phyloP scores from a whole-genome alignment of 129 eudicot genomes.

The Chrysanthemum lavandulifolium region DNA sequence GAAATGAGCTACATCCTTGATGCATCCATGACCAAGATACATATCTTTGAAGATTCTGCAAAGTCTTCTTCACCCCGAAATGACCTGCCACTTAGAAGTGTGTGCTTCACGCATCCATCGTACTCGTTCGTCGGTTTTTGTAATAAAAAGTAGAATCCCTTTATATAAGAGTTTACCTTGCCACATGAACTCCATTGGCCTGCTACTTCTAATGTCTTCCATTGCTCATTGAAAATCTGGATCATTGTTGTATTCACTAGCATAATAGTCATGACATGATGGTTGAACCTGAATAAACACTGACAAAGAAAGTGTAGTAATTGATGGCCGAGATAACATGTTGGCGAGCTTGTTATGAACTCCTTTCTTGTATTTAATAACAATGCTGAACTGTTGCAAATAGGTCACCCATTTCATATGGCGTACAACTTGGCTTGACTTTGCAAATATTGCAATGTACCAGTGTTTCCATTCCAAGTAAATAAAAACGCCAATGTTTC shows the following conservation, averaged over 20 bases:
- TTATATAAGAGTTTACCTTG: conserved; percentile 13
- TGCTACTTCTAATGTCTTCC: not conserved
- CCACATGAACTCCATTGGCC: not conserved
- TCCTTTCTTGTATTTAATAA: not conserved
- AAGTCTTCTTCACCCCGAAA: conserved; percentile 1
- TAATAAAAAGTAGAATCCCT: not conserved
- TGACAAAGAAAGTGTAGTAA: not conserved
- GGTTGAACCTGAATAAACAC: conserved; percentile 17
- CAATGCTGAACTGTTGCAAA: not conserved
- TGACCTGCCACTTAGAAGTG: not conserved
- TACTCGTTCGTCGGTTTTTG: not conserved
- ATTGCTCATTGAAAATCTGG: not conserved
- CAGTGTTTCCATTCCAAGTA: too few relatives aligned
- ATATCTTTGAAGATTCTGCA: conserved; percentile 19
- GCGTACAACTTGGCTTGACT: conserved; percentile 7
- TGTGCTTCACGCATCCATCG: conserved; percentile 25
- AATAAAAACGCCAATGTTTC: too few relatives aligned
- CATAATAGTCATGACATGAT: conserved; percentile 7
- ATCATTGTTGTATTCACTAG: not conserved
- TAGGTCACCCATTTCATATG: conserved; percentile 30
- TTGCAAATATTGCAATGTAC: not conserved
- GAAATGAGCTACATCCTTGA: conserved; percentile 16
- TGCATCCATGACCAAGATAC: conserved; percentile 25
- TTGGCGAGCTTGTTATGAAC: conserved; percentile 20
- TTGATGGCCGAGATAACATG: conserved; percentile 17